These are phyloP conservation scores for Fusarium setosum DNA, from an alignment of 2,329 filamentous ascomycete species.

Conservation along the genomic window DNA sequence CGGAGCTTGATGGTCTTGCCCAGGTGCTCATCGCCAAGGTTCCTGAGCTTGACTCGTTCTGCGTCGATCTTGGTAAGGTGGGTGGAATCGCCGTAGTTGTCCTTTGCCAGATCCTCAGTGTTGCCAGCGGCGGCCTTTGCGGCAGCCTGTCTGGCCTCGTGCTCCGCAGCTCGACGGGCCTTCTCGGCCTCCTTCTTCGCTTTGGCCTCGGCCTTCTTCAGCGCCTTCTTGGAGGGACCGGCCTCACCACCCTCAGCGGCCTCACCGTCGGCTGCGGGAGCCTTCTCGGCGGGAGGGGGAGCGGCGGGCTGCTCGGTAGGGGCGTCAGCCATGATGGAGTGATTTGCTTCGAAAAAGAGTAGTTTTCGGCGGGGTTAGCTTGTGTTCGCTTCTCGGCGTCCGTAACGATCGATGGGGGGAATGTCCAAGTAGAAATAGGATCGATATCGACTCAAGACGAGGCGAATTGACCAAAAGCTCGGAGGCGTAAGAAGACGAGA, in stretches of 20 bases:
- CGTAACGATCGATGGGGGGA: slow-evolving; percentile 3
- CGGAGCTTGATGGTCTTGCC: slow-evolving; percentile 81
- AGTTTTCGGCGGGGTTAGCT: slow-evolving; percentile 9
- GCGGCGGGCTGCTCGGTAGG: slow-evolving; percentile 30
- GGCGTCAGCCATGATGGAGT: slow-evolving; percentile 36
- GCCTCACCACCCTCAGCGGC: slow-evolving; percentile 31
- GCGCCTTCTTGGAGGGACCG: slow-evolving; percentile 68
- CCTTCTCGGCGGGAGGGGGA: slow-evolving; percentile 30
- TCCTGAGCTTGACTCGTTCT: slow-evolving; percentile 69
- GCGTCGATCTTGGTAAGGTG: slow-evolving; percentile 68
- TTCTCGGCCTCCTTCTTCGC: slow-evolving; percentile 90
- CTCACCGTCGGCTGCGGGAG: slow-evolving; percentile 21
- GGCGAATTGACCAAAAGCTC: slow-evolving; percentile 15
- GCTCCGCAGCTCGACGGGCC: slow-evolving; percentile 77
- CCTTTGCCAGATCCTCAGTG: slow-evolving; percentile 75
- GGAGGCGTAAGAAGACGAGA: slow-evolving; percentile 13
- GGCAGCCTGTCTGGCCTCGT: slow-evolving; percentile 77
- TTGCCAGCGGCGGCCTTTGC: slow-evolving; percentile 74
- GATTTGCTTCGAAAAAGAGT: not conserved
- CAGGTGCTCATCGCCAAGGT: slow-evolving; percentile 72
- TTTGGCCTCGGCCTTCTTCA: slow-evolving; percentile 87
- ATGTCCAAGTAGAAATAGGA: slow-evolving; percentile 10
- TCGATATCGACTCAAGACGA: slow-evolving; percentile 6
- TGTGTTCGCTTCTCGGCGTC: slow-evolving; percentile 11
- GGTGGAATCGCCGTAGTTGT: slow-evolving; percentile 82